Conservation (phyloP, 2,329 filamentous ascomycete species). For the Diaporthe nobilis region DNA sequence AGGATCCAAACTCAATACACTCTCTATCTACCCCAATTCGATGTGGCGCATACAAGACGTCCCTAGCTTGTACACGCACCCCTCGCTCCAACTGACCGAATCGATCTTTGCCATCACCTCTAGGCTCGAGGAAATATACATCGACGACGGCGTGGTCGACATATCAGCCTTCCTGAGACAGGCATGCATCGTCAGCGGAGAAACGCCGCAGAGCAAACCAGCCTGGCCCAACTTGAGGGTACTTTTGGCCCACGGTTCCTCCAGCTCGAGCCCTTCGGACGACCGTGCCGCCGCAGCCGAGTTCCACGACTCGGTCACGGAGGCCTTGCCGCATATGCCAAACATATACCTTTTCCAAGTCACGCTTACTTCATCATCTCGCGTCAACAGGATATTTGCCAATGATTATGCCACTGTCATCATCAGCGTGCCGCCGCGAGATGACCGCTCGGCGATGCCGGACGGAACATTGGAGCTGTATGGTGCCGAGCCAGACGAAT, state of each 20-base stretch:
- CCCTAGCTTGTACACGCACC: background rate
- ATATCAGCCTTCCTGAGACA: background rate
- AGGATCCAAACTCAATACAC: background rate
- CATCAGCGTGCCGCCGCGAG: background rate
- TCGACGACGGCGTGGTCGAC: background rate
- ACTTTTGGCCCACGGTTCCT: fast-evolving
- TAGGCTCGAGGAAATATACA: background rate
- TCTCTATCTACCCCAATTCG: fast-evolving
- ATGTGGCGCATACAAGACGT: background rate
- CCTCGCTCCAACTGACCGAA: background rate
- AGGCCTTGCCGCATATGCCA: background rate
- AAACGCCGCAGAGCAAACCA: background rate
- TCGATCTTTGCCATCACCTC: background rate
- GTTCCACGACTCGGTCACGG: background rate
- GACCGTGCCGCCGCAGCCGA: too few relatives aligned
- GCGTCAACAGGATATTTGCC: fast-evolving
- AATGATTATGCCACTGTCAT: fast-evolving
- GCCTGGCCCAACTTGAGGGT: background rate
- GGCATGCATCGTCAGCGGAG: background rate
- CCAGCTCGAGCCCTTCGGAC: fast-evolving
- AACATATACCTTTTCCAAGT: background rate
- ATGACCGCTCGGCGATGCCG: background rate
- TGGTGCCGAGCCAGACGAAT: fast-evolving
- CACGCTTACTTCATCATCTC: background rate
- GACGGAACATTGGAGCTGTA: fast-evolving